Percentiles rank a stretch among this genome's conserved stretches.
phyloP scores from a whole-genome alignment of 192 early-diverging fungal species.

The Coemansia sp. region DNA sequence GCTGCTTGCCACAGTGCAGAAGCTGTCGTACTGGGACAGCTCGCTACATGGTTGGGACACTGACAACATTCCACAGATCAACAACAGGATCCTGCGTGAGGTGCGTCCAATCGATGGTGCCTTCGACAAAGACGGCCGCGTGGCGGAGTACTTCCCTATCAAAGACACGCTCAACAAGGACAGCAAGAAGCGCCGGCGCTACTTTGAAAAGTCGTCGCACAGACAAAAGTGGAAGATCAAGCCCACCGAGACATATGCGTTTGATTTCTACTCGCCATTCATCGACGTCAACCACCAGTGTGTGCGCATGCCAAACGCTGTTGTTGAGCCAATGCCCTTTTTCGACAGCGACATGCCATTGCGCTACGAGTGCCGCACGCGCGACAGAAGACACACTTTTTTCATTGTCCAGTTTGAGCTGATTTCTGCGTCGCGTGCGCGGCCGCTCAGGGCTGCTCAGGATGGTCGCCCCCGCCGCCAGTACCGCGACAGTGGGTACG shows the following conservation, averaged over 20 bases:
- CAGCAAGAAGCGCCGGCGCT: constrained; percentile 53
- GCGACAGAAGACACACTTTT: constrained; percentile 45
- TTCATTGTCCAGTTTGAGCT: constrained; percentile 56
- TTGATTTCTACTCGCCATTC: constrained; percentile 56
- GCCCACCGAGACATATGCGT: constrained; percentile 45
- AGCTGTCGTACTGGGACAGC: constrained; percentile 54
- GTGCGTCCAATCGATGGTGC: constrained; percentile 50
- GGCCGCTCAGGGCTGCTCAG: constrained; percentile 29
- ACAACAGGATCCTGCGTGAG: constrained; percentile 54
- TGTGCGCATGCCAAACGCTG: constrained; percentile 55
- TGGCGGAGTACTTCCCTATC: constrained; percentile 52
- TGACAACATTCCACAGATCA: constrained; percentile 40
- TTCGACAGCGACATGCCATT: constrained; percentile 52
- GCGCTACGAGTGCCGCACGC: constrained; percentile 54
- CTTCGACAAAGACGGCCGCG: constrained; percentile 43
- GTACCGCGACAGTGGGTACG: constrained; percentile 56
- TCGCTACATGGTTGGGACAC: constrained; percentile 42
- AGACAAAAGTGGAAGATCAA: constrained; percentile 45
- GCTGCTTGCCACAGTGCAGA: constrained; percentile 50
- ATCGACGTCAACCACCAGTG: constrained; percentile 58
- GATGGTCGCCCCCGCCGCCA: constrained; percentile 37
- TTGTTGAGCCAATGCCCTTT: constrained; percentile 55
- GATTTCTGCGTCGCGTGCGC: constrained; percentile 43
- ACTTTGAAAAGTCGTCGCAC: constrained; percentile 52
- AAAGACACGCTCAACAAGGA: constrained; percentile 50